Percentiles rank a stretch among this genome's conserved stretches.
Evolutionary conservation across 192 early-diverging fungal species (phyloP).

Genomic region (Backusella circina): DNA sequence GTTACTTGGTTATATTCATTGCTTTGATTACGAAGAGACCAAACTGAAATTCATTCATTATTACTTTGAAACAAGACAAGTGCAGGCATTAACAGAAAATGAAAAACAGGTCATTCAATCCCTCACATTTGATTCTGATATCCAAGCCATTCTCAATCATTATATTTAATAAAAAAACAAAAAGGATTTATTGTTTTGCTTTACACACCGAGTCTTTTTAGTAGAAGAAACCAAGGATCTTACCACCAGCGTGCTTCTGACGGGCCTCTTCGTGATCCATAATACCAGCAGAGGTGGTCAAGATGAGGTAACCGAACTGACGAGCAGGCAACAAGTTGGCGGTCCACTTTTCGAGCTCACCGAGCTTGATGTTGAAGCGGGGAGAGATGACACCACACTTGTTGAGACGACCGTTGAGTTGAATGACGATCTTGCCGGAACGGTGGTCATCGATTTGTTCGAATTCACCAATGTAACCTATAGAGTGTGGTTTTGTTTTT

Average conservation of each 20-base stretch:
- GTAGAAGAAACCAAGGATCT: constrained; percentile 96
- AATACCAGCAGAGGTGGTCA: constrained; percentile 94
- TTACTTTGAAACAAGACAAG: background rate
- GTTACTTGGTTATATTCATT: background rate
- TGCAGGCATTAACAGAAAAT: background rate
- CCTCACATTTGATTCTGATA: background rate
- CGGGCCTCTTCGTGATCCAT: constrained; percentile 99
- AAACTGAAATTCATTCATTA: background rate
- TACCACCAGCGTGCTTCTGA: constrained; percentile 95
- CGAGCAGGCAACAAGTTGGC: constrained; percentile 96
- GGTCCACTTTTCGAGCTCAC: constrained; percentile 96
- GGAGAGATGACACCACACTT: constrained; percentile 99
- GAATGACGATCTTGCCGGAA: constrained; percentile 96
- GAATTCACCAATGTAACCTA: constrained; percentile 98
- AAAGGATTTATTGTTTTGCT: background rate
- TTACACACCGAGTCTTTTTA: constrained; percentile 30
- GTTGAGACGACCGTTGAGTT: constrained; percentile 98
- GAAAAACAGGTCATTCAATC: background rate
- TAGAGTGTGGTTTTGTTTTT: background rate
- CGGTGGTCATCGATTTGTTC: constrained; percentile 99
- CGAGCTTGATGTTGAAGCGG: constrained; percentile 95
- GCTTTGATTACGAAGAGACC: constrained; percentile 3
- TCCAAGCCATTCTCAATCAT: background rate
- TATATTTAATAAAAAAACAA: background rate
- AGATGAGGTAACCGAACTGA: constrained; percentile 95